Conservation (phyloP, 2,329 filamentous ascomycete species). For the Apiospora koreana region DNA sequence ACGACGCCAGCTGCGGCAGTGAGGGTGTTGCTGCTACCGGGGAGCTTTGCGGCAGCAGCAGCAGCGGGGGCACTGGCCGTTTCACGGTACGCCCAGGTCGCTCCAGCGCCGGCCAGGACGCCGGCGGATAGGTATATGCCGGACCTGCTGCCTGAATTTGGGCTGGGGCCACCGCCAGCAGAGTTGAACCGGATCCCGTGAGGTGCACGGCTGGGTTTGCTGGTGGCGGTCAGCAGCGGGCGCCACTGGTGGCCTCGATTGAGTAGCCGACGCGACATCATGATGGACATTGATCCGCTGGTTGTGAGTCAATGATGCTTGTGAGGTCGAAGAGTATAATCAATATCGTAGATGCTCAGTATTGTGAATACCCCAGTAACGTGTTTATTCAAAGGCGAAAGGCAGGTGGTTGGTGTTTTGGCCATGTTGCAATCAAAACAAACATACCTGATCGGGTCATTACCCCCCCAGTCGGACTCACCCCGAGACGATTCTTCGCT, state of each 20-base stretch:
- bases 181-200: not conserved
- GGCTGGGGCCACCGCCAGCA: not conserved
- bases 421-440: not conserved
- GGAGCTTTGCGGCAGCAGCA: no score
- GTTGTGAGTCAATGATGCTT: not conserved
- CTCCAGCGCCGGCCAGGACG: not conserved
- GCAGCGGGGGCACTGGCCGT: not conserved
- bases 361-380: not conserved
- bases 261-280: slow-evolving; percentile 3
- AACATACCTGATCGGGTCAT: not conserved
- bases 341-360: not conserved
- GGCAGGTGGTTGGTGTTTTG: not conserved
- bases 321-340: not conserved
- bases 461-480: not conserved
- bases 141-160: not conserved
- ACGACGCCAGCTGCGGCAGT: not conserved
- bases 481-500: not conserved
- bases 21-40: not conserved
- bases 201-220: not conserved
- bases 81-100: not conserved
- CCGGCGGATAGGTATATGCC: no score
- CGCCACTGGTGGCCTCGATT: not conserved
- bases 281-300: not conserved
- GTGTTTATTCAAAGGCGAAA: not conserved
- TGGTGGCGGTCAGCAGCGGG: not conserved